These are phyloP conservation scores for Gynostemma pentaphyllum DNA, from an alignment of 306 rosid species.

Conservation along the genomic window DNA sequence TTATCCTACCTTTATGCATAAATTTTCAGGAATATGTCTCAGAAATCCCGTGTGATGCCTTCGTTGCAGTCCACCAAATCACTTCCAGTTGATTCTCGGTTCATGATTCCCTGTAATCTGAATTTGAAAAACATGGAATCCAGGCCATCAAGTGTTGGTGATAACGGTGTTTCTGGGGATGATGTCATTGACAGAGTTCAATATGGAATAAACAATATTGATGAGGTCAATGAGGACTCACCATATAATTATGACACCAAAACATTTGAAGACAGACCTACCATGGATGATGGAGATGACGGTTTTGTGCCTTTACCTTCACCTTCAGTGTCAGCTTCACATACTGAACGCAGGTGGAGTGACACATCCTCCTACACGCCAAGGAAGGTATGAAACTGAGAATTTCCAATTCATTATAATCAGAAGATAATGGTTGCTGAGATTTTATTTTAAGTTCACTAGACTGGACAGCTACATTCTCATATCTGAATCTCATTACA, in stretches of 20 bases:
- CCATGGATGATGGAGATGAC: slow-evolving; percentile 44
- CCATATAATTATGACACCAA: slow-evolving; percentile 43
- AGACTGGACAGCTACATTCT: not conserved
- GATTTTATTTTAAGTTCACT: not conserved
- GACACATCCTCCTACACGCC: slow-evolving; percentile 69
- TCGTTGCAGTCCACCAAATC: slow-evolving; percentile 56
- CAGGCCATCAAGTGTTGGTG: slow-evolving; percentile 28
- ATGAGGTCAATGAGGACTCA: slow-evolving; percentile 59
- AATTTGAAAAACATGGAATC: slow-evolving; percentile 25
- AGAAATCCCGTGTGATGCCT: slow-evolving; percentile 32
- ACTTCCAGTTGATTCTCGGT: slow-evolving; percentile 52
- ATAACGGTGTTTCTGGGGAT: slow-evolving; percentile 39
- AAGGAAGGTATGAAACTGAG: slow-evolving; percentile 52
- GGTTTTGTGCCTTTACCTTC: slow-evolving; percentile 37
- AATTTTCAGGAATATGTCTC: slow-evolving; percentile 47
- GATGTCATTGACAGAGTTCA: slow-evolving; percentile 28
- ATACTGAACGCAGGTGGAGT: slow-evolving; percentile 63
- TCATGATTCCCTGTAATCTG: slow-evolving; percentile 21
- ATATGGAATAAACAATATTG: slow-evolving; percentile 27
- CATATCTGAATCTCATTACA: not conserved
- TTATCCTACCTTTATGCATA: slow-evolving; percentile 28
- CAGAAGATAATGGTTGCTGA: not conserved
- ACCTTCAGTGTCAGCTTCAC: slow-evolving; percentile 43
- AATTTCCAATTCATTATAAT: not conserved
- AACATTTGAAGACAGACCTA: slow-evolving; percentile 35